Base-by-base conservation (phyloP, 306 rosid genomes). In the Senna tora region DNA sequence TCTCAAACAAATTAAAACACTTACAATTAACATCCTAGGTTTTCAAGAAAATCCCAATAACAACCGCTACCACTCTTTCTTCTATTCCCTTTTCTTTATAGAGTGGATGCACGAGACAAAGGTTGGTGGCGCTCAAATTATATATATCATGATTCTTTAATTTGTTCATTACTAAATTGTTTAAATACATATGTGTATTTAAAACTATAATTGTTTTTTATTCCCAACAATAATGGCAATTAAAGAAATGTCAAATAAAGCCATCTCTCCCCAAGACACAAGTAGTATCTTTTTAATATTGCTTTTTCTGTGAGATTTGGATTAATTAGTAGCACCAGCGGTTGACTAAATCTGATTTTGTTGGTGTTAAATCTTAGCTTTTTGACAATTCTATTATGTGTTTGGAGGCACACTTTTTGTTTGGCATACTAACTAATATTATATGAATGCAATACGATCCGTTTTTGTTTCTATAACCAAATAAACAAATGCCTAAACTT, bases 91-190 rank as follows among this genome's bases (percentile, higher is more conserved):
- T 0, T 52, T 30, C 56, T 16, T 16, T 52, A 5, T 6, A 0
- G 22, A 25, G 46, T 50, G 53, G 25, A 59, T 19, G 53, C 33
- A n/a, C n/a, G n/a, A n/a, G 70, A 28, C 32, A 58, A 10, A n/a
- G 56, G 53, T 14, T 42, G 77, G 65, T 58, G 75, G 47, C n/a
- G 55, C 51, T 62, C 57, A 30, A 69, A 19, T 53, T 34, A 63
- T n/a, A 63, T n/a, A 14, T 6, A 14, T 69, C 69, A 25, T 14
- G 51, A 46, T 75, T 55, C 73, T 69, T 62, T 4, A 36, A 36
- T 36, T 75, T 69, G 51, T 63, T 61, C 65, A 32, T 54, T 61
- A 34, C 47, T 16, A 10, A 75, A 25, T 69, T 54, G 64, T 50
- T 71, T 71, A n/a, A 14, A 54, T n/a, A 50, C 30, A 47, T 54